phyloP scores from a whole-genome alignment of 768 basidiomycete genomes.

The Tylopilus felleus region DNA sequence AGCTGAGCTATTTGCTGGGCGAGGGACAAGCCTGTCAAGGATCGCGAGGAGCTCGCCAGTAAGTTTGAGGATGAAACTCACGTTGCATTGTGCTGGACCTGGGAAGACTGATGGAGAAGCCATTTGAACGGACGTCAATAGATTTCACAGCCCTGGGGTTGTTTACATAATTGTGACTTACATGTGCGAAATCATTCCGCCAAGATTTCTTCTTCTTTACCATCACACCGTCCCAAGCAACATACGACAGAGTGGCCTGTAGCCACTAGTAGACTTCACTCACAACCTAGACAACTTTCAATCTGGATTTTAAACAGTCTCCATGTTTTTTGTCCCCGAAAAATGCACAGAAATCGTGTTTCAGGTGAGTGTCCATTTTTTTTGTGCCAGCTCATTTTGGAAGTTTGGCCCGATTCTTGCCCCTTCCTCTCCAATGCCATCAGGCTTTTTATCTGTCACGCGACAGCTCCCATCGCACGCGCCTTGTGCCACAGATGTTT shows the following conservation, averaged over 20 bases:
- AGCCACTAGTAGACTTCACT: slow-evolving; percentile 22
- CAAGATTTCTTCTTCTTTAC: slow-evolving; percentile 24
- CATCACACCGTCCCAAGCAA: slow-evolving; percentile 35
- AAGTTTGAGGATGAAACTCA: slow-evolving; percentile 15
- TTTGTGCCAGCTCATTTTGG: slow-evolving; percentile 25
- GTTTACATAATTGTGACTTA: slow-evolving; percentile 36
- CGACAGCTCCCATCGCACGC: slow-evolving; percentile 33
- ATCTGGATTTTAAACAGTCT: slow-evolving; percentile 35
- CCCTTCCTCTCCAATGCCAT: slow-evolving; percentile 22
- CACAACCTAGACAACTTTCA: slow-evolving; percentile 24
- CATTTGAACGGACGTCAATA: neutral
- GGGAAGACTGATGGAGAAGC: neutral
- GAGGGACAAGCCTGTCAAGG: slow-evolving; percentile 48
- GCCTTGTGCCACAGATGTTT: slow-evolving; percentile 32
- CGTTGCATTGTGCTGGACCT: slow-evolving; percentile 23
- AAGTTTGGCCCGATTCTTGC: slow-evolving; percentile 16
- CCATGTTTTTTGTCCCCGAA: slow-evolving; percentile 35
- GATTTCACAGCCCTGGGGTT: neutral
- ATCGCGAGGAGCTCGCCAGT: slow-evolving; percentile 3
- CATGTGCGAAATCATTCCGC: slow-evolving; percentile 15
- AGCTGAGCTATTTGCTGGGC: slow-evolving; percentile 82
- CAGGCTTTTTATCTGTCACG: slow-evolving; percentile 35
- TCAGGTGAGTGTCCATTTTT: slow-evolving; percentile 27
- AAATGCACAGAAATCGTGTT: slow-evolving; percentile 39
- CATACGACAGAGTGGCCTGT: slow-evolving; percentile 27